Percentiles rank a stretch among this genome's conserved stretches.
Evolutionary conservation across 805 yeast species (phyloP).

Genomic region (Metschnikowia proteae): DNA sequence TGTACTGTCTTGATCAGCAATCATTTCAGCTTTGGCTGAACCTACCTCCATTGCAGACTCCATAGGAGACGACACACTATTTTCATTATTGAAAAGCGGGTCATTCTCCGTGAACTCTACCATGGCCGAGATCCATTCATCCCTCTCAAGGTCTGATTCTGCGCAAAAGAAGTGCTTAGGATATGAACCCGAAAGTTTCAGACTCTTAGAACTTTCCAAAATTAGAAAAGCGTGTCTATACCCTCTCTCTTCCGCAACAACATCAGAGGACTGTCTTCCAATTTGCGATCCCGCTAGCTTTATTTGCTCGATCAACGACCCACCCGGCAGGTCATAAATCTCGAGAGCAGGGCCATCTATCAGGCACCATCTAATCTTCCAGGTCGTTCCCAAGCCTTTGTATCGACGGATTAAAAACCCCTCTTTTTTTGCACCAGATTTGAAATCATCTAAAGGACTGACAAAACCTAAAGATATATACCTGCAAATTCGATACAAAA

Average conservation of each 20-base stretch:
- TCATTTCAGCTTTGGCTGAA: neutral
- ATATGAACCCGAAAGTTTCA: slow-evolving; percentile 28
- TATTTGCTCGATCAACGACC: slow-evolving; percentile 50
- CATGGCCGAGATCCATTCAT: slow-evolving; percentile 57
- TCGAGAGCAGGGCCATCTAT: slow-evolving; percentile 57
- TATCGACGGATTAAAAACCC: slow-evolving; percentile 63
- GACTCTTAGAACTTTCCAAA: slow-evolving; percentile 42
- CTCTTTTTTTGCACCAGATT: slow-evolving; percentile 54
- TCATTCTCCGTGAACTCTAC: slow-evolving; percentile 31
- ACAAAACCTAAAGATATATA: slow-evolving; percentile 67
- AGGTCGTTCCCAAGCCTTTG: slow-evolving; percentile 57
- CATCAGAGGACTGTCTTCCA: slow-evolving; percentile 46
- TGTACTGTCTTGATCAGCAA: neutral
- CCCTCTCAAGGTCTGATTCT: slow-evolving; percentile 74
- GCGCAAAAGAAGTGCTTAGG: slow-evolving; percentile 70
- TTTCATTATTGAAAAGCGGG: slow-evolving; percentile 4
- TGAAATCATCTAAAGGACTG: slow-evolving; percentile 51
- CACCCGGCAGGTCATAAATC: slow-evolving; percentile 55
- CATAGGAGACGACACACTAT: neutral
- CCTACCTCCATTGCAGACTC: neutral
- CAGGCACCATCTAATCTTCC: slow-evolving; percentile 71
- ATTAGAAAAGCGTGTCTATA: slow-evolving; percentile 60
- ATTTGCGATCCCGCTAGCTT: slow-evolving; percentile 49
- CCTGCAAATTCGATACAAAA: slow-evolving; percentile 52
- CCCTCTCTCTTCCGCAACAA: slow-evolving; percentile 44